Base-by-base conservation (phyloP, 345 rosid species). In the Jatropha curcas region DNA sequence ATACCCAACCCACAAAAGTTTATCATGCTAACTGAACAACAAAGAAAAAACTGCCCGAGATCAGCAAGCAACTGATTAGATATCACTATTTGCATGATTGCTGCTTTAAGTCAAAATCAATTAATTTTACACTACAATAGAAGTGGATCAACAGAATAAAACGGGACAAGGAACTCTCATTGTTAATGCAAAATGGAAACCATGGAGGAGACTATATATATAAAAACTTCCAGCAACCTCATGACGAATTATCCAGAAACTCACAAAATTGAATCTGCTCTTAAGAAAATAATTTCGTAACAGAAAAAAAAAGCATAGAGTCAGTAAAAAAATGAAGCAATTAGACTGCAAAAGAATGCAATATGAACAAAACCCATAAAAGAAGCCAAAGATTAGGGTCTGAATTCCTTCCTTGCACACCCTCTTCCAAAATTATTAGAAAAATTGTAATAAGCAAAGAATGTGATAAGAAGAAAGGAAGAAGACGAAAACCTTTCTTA, bases 401-500 rank as follows among this genome's bases (percentile, higher is more conserved):
- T 57, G 33, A 57, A 50, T 25, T 57, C 31, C 34, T 30, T 12
- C 5, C 31, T 57, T 10, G 33, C 53, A 11, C 34, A 52, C 27
- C 27, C 27, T 22, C 57, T 35, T 39, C 31, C 31, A 59, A 11
- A 52, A n/a, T n/a, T n/a, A n/a, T 1, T n/a, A 7, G 24, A 45
- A 16, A 58, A 53, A 4, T 7, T 17, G 8, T 43, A 37, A 64
- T 28, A 22, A 59, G 50, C 20, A 20, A 48, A 39, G 28, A 46
- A 31, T 39, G 0, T 64, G 57, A n/a, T n/a, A n/a, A n/a, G 31
- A 35, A 46, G n/a, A 28, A 58, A 65, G 51, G 51, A 39, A 11
- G 17, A 72, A 34, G 52, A 35, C 60, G 27, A 31, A 68, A 65
- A 90, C 96, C 82, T 87, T 90, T 89, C 83, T 78, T 86, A 64